Conservation (phyloP, 768 basidiomycete genomes). For the Suillus subaureus region DNA sequence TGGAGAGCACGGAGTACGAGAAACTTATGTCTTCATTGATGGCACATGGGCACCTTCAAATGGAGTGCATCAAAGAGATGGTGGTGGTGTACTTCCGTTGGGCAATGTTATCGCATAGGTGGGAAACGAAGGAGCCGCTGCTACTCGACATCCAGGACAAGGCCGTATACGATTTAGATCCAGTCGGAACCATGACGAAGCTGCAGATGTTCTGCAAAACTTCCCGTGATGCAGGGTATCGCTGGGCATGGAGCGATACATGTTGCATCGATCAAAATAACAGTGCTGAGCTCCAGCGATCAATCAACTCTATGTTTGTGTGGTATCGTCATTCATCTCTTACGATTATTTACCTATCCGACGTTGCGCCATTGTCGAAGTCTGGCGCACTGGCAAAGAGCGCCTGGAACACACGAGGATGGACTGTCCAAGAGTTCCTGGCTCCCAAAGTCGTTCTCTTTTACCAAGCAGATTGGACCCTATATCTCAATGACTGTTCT, state of each 20-base stretch:
- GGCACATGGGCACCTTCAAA: neutral
- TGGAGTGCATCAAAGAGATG: neutral
- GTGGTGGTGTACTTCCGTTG: neutral
- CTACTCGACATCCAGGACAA: neutral
- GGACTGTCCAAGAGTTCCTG: slow-evolving; percentile 32
- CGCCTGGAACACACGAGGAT: slow-evolving; percentile 26
- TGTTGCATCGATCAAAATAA: neutral
- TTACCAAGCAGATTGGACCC: slow-evolving; percentile 26
- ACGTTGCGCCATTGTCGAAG: neutral
- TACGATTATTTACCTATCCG: slow-evolving; percentile 8
- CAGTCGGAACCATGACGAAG: neutral
- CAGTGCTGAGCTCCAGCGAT: neutral
- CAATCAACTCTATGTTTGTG: slow-evolving; percentile 15
- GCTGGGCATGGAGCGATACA: slow-evolving; percentile 2
- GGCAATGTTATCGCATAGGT: slow-evolving; percentile 3
- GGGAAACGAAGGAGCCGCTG: neutral
- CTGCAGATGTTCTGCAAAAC: neutral
- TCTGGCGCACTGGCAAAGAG: slow-evolving; percentile 1
- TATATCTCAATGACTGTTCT: slow-evolving; percentile 8
- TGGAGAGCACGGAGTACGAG: neutral
- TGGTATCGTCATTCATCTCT: slow-evolving; percentile 17
- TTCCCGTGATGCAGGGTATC: neutral
- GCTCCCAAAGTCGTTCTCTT: slow-evolving; percentile 31
- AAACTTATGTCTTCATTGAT: neutral
- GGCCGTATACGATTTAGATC: neutral